Conservation (phyloP, 2,329 filamentous ascomycete genomes). For the Colletotrichum tabaci region DNA sequence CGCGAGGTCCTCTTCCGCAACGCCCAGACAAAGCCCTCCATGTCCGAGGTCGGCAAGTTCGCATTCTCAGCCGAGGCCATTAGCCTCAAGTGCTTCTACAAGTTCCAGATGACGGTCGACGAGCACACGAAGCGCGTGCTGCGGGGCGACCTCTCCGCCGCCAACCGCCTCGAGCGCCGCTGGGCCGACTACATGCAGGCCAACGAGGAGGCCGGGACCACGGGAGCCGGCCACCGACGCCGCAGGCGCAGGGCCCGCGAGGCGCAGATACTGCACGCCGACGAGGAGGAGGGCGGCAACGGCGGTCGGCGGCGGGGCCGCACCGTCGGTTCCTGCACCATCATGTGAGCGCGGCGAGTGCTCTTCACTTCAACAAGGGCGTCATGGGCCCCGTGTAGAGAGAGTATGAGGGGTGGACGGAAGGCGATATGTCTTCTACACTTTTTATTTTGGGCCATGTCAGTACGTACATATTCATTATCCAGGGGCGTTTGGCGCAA, state of each 20-base stretch:
- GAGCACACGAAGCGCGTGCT: slow-evolving; percentile 92
- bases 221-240: slow-evolving; percentile 76
- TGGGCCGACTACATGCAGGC: slow-evolving; percentile 97
- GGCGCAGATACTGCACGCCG: slow-evolving; percentile 83
- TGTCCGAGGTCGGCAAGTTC: slow-evolving; percentile 54
- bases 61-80: slow-evolving; percentile 85
- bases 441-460: slow-evolving; percentile 1
- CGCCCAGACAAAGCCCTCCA: slow-evolving; percentile 75
- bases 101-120: slow-evolving; percentile 94
- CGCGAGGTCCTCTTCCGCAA: slow-evolving; percentile 90
- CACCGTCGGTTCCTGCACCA: slow-evolving; percentile 72
- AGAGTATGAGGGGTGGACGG: not conserved
- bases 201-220: slow-evolving; percentile 84
- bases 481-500: slow-evolving; percentile 4
- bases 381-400: not conserved
- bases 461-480: not conserved
- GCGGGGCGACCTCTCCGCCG: slow-evolving; percentile 80
- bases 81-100: slow-evolving; percentile 92
- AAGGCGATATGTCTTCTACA: not conserved
- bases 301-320: slow-evolving; percentile 73
- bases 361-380: slow-evolving; percentile 1
- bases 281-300: slow-evolving; percentile 80
- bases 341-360: slow-evolving; percentile 69
- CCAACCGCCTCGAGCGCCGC: slow-evolving; percentile 85
- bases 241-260: slow-evolving; percentile 84